Evolutionary conservation across 306 rosid genomes (phyloP).

Genomic region (Fragaria iinumae): DNA sequence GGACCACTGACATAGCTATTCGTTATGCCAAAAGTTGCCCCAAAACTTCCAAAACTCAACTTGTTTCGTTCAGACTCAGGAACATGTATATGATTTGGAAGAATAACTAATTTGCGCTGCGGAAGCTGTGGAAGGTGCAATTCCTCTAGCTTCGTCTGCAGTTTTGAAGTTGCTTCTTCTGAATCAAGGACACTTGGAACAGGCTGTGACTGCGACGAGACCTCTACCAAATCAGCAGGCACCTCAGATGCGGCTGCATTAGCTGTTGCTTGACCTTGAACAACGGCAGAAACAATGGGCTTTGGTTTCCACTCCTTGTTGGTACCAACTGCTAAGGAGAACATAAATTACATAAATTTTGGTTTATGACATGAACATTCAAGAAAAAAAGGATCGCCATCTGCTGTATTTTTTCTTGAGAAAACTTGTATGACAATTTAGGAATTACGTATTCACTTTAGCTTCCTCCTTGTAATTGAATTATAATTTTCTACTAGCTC

Average conservation of each 20-base stretch:
- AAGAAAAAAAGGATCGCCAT: neutral
- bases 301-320: constrained; percentile 99
- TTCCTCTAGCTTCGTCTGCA: constrained; percentile 73
- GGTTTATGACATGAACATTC: constrained; percentile 25
- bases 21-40: constrained; percentile 57
- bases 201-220: constrained; percentile 39
- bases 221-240: constrained; percentile 41
- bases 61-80: constrained; percentile 93
- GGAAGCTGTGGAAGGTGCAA: constrained; percentile 66
- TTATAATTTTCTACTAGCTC: neutral
- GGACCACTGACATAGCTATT: constrained; percentile 43
- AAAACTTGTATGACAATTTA: neutral
- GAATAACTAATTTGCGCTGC: constrained; percentile 79
- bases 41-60: constrained; percentile 96
- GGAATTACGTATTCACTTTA: neutral
- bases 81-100: constrained; percentile 87
- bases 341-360: constrained; percentile 18
- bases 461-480: constrained; percentile 7
- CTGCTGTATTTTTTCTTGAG: neutral
- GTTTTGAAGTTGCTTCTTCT: constrained; percentile 58
- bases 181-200: constrained; percentile 52
- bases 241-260: constrained; percentile 47
- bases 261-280: constrained; percentile 59
- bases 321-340: constrained; percentile 69
- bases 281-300: constrained; percentile 42